phyloP scores from a whole-genome alignment of 2,329 filamentous ascomycete species.

The Leptographium lundbergii region DNA sequence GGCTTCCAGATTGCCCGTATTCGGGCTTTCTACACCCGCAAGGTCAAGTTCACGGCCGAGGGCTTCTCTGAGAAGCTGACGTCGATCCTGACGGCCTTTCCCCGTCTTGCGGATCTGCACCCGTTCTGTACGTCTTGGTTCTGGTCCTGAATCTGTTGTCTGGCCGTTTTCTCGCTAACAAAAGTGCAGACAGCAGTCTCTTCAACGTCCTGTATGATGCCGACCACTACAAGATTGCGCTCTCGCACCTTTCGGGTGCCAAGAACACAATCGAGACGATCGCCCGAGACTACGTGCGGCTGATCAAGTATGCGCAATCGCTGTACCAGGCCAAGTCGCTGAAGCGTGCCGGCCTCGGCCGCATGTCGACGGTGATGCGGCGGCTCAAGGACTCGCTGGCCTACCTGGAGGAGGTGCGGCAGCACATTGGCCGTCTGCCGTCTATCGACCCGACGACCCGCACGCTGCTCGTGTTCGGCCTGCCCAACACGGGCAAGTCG shows the following conservation, averaged over 20 bases:
- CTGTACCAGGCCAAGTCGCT: conserved; percentile 99
- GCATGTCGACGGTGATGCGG: conserved; percentile 96
- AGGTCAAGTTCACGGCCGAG: conserved; percentile 97
- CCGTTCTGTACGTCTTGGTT: conserved; percentile 58
- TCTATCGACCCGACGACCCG: conserved; percentile 97
- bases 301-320: conserved; percentile 83
- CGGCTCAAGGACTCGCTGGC: conserved; percentile 86
- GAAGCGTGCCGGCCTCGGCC: conserved; percentile 88
- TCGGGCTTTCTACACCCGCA: conserved; percentile 84
- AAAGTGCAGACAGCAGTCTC: conserved; percentile 44
- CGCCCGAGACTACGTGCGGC: conserved; percentile 85
- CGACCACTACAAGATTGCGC: conserved; percentile 93
- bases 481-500: conserved; percentile 95
- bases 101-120: conserved; percentile 84
- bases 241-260: conserved; percentile 89
- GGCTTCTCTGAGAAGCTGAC: conserved; percentile 74
- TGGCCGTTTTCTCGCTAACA: conserved; percentile 12
- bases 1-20: conserved; percentile 96
- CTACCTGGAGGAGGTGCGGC: conserved; percentile 91
- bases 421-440: conserved; percentile 92
- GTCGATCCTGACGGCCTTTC: conserved; percentile 84
- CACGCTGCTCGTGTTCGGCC: conserved; percentile 91
- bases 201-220: conserved; percentile 98
- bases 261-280: conserved; percentile 97
- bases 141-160: conserved; percentile 45